These are phyloP conservation scores for Debaryomyces castellii DNA, from an alignment of 805 yeast genomes.

Conservation along the genomic window DNA sequence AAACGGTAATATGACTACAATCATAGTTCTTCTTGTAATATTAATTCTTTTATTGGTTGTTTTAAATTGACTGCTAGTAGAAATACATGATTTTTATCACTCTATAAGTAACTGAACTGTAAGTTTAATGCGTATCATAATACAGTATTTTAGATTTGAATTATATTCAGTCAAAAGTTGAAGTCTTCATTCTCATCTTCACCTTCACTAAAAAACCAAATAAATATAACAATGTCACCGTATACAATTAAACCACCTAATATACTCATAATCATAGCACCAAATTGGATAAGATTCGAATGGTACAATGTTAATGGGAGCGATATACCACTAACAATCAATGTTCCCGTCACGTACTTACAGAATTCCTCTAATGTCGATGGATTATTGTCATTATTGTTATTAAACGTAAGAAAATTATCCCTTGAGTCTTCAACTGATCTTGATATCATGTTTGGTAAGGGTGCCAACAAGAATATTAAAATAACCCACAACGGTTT, in stretches of 20 bases:
- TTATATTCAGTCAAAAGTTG: conserved; percentile 26
- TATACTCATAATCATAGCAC: conserved; percentile 44
- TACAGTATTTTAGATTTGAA: background rate
- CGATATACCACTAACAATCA: conserved; percentile 45
- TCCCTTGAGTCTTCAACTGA: conserved; percentile 39
- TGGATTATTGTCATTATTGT: conserved; percentile 37
- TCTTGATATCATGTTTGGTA: conserved; percentile 41
- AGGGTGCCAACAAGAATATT: conserved; percentile 44
- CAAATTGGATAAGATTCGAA: conserved; percentile 33
- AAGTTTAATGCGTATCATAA: background rate
- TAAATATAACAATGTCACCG: conserved; percentile 41
- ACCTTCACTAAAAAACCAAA: conserved; percentile 46
- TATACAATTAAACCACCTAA: conserved; percentile 46
- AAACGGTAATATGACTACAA: conserved; percentile 44
- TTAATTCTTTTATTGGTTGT: conserved; percentile 41
- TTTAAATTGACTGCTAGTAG: conserved; percentile 24
- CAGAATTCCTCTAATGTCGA: conserved; percentile 38
- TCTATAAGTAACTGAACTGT: background rate
- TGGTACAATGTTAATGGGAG: conserved; percentile 43
- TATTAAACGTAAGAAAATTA: conserved; percentile 44
- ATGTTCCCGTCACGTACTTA: conserved; percentile 38
- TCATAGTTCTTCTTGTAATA: conserved; percentile 39
- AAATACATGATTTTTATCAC: background rate
- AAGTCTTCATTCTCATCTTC: conserved; percentile 47
- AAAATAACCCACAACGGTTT: conserved; percentile 42